Percentiles rank a stretch among this genome's conserved stretches.
Evolutionary conservation across 2,329 filamentous ascomycete genomes (phyloP).

Genomic region (Diaporthe vaccinii): DNA sequence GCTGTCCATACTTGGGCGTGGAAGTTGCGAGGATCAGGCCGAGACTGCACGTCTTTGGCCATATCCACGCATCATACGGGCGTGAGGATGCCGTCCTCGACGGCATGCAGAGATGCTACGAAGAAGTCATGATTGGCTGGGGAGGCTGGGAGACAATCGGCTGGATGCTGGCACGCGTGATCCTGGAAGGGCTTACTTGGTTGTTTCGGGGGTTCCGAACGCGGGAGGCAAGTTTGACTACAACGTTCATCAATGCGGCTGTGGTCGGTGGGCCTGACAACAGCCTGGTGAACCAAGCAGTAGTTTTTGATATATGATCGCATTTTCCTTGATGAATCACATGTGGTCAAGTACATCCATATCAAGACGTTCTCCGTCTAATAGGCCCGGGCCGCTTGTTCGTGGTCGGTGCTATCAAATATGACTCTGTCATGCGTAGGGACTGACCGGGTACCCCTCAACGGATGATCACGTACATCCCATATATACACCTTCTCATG

Average conservation of each 20-base stretch:
- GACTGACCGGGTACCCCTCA: too few relatives aligned
- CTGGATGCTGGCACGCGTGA: not conserved
- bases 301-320: not conserved
- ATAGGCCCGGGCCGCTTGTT: too few relatives aligned
- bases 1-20: constrained; percentile 44
- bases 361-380: not conserved
- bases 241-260: not conserved
- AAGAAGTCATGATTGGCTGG: not conserved
- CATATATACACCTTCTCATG: too few relatives aligned
- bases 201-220: not conserved
- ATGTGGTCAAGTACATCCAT: not conserved
- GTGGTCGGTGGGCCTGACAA: not conserved
- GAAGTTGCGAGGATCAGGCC: constrained; percentile 43
- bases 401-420: too few relatives aligned
- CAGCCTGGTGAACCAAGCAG: not conserved
- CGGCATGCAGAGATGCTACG: not conserved
- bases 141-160: not conserved
- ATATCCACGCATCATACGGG: constrained; percentile 46
- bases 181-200: not conserved
- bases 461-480: too few relatives aligned
- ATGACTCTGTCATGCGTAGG: too few relatives aligned
- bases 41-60: constrained; percentile 45
- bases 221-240: not conserved
- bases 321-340: too few relatives aligned
- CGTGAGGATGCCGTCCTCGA: constrained; percentile 37